Conservation (phyloP, 495 filamentous ascomycete genomes). For the Aspergillus affinis region DNA sequence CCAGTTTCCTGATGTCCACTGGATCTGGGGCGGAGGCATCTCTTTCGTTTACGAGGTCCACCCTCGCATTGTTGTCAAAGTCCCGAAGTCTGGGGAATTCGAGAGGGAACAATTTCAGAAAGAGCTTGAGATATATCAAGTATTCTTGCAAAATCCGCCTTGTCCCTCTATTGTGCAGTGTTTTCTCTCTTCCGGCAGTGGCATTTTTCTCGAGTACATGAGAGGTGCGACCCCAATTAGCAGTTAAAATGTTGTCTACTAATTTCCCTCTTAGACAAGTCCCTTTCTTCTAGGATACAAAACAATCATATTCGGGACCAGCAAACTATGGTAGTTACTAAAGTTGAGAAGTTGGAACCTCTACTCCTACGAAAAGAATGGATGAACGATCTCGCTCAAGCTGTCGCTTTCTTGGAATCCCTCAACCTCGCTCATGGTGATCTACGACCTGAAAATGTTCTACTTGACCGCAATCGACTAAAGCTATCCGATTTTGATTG, state of each 20-base stretch:
- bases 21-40: conserved; percentile 36
- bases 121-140: conserved; percentile 34
- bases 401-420: conserved; percentile 38
- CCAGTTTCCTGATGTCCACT: conserved; percentile 29
- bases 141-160: conserved; percentile 28
- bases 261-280: conserved; percentile 17
- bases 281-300: conserved; percentile 29
- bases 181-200: conserved; percentile 29
- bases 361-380: conserved; percentile 32
- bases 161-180: conserved; percentile 35
- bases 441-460: conserved; percentile 32
- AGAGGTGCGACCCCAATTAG: conserved; percentile 23
- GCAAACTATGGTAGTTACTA: conserved; percentile 27
- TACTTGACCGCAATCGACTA: conserved; percentile 27
- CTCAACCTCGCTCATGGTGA: conserved; percentile 38
- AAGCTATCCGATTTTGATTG: conserved; percentile 33
- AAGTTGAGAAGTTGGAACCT: conserved; percentile 34
- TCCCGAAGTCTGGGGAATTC: conserved; percentile 33
- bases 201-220: conserved; percentile 44
- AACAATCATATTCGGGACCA: conserved; percentile 24
- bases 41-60: conserved; percentile 40
- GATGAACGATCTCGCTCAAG: conserved; percentile 43
- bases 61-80: conserved; percentile 40
- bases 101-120: conserved; percentile 33
- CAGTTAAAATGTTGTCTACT: conserved; percentile 11